Evolutionary conservation across 2,329 filamentous ascomycete species (phyloP), one percentile per base, ranked within the genome.

Genomic region (Trichoderma polysporum): DNA sequence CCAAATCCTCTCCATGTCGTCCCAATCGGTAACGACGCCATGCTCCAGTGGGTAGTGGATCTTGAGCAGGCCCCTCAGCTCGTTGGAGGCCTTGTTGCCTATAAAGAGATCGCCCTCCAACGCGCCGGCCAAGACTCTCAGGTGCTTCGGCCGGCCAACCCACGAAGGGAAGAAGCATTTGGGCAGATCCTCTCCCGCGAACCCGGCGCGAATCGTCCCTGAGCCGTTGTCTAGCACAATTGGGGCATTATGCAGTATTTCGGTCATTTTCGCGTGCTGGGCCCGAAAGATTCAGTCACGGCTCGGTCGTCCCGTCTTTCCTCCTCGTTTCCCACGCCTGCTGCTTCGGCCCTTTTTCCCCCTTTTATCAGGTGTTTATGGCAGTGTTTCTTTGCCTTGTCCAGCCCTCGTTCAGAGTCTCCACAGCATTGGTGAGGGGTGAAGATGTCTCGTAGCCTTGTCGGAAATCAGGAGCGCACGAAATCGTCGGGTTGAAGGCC

Each of bases 1-100:
- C 95, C 95, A 99, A 81, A 99, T 99, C 82, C 93, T 90, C 84
- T 99, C 95, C 95, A 99, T 99, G 77, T 99, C 95, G 77, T 98
- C 95, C 95, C 95, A 99, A 80, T 99, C 93, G 73, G 95, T 99
- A 70, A 99, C 95, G 74, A 99, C 96, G 73, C 95, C 95, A 78
- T 99, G 95, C 82, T 98, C 95, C 65, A 99, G 83, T 52, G 95
- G 95, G 78, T 98, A 98, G 71, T 89, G 87, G 74, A 99, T 97
- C 86, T 98, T 99, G 73, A 99, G 85, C 69, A 99, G 83, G 3
- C 95, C 95, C 75, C 94, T 89, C 75, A 97, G 85, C 76, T 98
- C 94, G 73, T 93, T 91, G 68, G 94, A 94, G 19, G 88, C 88
- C 78, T 93, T 90, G 74, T 94, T 90, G 60, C 95, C 95, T 77